Conservation (phyloP, 805 yeast species). For the Lipomyces kockii region DNA sequence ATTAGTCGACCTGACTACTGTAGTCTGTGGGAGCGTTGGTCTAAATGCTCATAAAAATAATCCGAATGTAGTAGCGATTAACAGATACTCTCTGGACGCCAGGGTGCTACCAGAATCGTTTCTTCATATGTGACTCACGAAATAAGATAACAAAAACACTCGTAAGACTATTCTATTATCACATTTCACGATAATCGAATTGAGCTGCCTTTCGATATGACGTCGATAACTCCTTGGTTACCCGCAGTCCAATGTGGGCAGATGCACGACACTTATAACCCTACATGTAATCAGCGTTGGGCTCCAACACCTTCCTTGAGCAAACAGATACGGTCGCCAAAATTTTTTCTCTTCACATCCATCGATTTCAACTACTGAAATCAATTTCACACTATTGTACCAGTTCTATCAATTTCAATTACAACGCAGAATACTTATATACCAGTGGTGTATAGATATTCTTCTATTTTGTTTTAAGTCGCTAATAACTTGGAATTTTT, state of each 20-base stretch:
- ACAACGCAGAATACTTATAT: neutral
- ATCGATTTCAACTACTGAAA: neutral
- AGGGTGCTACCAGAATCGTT: no score
- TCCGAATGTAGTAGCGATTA: no score
- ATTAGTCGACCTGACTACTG: no score
- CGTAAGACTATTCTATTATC: neutral
- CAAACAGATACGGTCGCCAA: neutral
- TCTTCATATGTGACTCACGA: neutral
- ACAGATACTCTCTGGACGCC: no score
- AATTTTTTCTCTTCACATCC: constrained; percentile 7
- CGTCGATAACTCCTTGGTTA: neutral
- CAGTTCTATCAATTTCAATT: constrained; percentile 1
- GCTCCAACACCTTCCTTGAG: neutral
- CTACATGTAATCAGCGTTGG: neutral
- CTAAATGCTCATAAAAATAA: no score
- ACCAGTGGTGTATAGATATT: constrained; percentile 9
- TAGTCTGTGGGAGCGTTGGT: no score
- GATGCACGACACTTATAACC: neutral
- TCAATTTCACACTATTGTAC: neutral
- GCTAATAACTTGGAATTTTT: neutral
- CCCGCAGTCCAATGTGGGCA: neutral
- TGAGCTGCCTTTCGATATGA: neutral
- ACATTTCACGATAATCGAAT: neutral
- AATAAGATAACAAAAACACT: neutral
- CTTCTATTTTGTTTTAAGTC: neutral